These are phyloP conservation scores for Spathaspora sp. DNA, from an alignment of 805 yeast species.

Conservation along the genomic window DNA sequence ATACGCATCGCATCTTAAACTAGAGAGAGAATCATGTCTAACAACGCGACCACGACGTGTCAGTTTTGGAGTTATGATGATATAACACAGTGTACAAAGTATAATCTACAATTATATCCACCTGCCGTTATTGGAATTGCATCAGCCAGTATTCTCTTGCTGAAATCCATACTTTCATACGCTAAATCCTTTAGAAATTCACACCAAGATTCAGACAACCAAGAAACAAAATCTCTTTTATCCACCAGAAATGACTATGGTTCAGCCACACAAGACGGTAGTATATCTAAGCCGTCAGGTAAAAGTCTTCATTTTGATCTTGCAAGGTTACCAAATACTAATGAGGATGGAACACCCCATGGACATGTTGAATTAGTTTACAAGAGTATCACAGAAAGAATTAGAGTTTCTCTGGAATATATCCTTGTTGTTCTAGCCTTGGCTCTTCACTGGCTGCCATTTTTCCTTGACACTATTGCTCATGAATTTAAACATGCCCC, in stretches of 20 bases:
- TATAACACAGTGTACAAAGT: conserved; percentile 49
- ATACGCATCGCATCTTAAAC: neutral
- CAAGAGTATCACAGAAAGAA: conserved; percentile 50
- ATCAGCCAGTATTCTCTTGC: conserved; percentile 22
- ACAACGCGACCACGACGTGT: neutral
- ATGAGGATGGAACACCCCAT: conserved; percentile 60
- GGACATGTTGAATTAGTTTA: conserved; percentile 47
- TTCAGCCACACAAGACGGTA: conserved; percentile 12
- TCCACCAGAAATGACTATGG: conserved; percentile 32
- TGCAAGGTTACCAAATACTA: conserved; percentile 47
- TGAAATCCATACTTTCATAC: conserved; percentile 15
- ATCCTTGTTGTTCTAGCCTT: conserved; percentile 43
- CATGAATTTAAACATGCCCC: conserved; percentile 30
- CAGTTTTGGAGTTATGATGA: conserved; percentile 60
- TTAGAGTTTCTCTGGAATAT: conserved; percentile 49
- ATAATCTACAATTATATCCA: conserved; percentile 31
- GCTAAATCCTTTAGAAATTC: conserved; percentile 3
- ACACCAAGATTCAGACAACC: conserved; percentile 12
- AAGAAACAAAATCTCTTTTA: conserved; percentile 32
- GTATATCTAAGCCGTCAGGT: conserved; percentile 12
- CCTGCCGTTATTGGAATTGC: conserved; percentile 27
- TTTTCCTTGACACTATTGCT: conserved; percentile 24
- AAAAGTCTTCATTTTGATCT: conserved; percentile 67
- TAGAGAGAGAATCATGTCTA: neutral
- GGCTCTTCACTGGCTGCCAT: conserved; percentile 28